Evolutionary conservation across 2,329 filamentous ascomycete species (phyloP), one percentile per base, ranked within the genome.

Genomic region (Coleophoma cylindrospora): DNA sequence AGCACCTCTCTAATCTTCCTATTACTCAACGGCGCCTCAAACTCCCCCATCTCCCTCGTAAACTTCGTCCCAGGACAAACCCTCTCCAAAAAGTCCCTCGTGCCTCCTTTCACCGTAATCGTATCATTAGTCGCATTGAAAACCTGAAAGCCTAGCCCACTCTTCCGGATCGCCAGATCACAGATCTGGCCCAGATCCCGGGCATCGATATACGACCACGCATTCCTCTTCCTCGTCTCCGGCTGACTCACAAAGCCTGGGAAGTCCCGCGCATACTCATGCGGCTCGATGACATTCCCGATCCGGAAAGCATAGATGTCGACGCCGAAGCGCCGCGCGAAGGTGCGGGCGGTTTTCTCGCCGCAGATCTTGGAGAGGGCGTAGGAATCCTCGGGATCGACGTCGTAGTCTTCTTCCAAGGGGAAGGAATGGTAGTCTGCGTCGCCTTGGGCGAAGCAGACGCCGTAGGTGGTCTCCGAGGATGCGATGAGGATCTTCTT

Each of bases 51-150:
- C 51, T 80, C 72, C 45, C 79, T 66, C 22, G 73, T 79, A 40
- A 85, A 69, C 1, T 71, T 69, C 13, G 73, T 74, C 17, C 72
- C 66, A 0, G 79, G 79, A 48, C 70, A 74, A 10, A 65, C 65
- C 57, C 74, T 69, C 57, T 72, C 67, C 48, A 84, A 57, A 51
- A 83, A 80, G 50, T 77, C 70, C 40, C 66, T 67, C 0, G 79
- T 81, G 1, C 76, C 74, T 19, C 70, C 63, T 9, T 68, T 72
- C 3, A 75, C 75, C 0, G 80, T 84, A 45, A 83, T 83, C 3
- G 72, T 77, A 57, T 81, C 74, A 58, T 85, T 85, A 0, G 79
- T 81, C 2, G 80, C 81, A 59, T 85, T 85, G 64, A 84, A 85
- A 0, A 84, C 67, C 59, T 84, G 79, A 56, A 81, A 85, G 0